A percentile compares a stretch with the other conserved stretches of the same genome.
phyloP scores from a whole-genome alignment of 768 basidiomycete species.

The Scleroderma citrinum region DNA sequence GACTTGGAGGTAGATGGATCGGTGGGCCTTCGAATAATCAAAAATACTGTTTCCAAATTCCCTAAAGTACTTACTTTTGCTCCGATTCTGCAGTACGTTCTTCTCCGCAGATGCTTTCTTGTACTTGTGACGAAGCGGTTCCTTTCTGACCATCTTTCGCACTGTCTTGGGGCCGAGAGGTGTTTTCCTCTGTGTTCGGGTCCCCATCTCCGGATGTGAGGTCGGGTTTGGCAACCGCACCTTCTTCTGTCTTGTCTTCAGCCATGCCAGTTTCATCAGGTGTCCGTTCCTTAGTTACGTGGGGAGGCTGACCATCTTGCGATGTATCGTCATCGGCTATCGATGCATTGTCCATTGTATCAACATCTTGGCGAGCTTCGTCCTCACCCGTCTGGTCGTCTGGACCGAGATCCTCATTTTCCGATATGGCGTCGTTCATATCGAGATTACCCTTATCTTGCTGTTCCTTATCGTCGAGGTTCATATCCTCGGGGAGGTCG shows the following conservation, averaged over 20 bases:
- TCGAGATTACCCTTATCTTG: slow-evolving; percentile 23
- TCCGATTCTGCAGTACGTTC: slow-evolving; percentile 25
- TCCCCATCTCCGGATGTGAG: slow-evolving; percentile 25
- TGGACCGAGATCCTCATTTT: slow-evolving; percentile 17
- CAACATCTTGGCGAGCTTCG: slow-evolving; percentile 1
- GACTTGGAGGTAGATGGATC: slow-evolving; percentile 6
- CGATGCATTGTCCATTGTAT: slow-evolving; percentile 15
- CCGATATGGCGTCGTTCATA: slow-evolving; percentile 36
- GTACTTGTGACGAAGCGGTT: slow-evolving; percentile 8
- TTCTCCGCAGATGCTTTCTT: slow-evolving; percentile 7
- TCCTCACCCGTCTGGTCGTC: slow-evolving; percentile 28
- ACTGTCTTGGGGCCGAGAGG: slow-evolving; percentile 13
- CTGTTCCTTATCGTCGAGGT: slow-evolving; percentile 42
- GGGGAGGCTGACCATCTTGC: slow-evolving; percentile 16
- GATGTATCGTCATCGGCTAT: slow-evolving; percentile 14
- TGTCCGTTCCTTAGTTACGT: slow-evolving; percentile 13
- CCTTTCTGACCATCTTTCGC: slow-evolving; percentile 19
- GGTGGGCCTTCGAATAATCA: slow-evolving; percentile 5
- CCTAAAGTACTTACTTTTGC: not conserved
- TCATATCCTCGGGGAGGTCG: slow-evolving; percentile 85
- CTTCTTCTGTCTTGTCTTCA: slow-evolving; percentile 26
- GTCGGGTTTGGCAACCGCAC: slow-evolving; percentile 33
- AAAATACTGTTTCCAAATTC: not conserved
- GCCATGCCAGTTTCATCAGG: slow-evolving; percentile 13
- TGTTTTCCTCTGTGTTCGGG: slow-evolving; percentile 9